Base-by-base conservation (phyloP, 2,329 filamentous ascomycete genomes). In the Ceratocystis eucalypticola region DNA sequence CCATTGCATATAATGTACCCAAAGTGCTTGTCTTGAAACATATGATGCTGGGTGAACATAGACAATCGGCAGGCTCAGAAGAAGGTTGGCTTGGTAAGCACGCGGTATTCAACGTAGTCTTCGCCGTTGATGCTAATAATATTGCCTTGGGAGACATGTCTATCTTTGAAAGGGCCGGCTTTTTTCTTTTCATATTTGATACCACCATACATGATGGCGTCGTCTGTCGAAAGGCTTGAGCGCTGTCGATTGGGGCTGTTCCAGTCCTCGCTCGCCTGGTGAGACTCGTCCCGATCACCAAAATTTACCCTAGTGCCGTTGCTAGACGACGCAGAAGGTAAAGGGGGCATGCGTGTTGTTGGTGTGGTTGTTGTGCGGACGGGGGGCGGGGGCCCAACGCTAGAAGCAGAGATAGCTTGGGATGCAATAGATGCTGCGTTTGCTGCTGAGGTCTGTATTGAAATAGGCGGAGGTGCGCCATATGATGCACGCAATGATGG, bases 101-200 rank as follows among this genome's bases (percentile, higher is more conserved):
- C 82, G 1, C 84, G 80, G 69, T 87, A 87, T 72, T 87, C 84
- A 44, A 87, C 83, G 68, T 84, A 87, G 69, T 87, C 84, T 71
- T 87, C 84, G 25, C 84, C 84, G 68, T 87, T 83, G 68, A 87
- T 87, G 61, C 76, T 85, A 70, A 87, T 80, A 25, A 87, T 83
- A 8, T 80, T 80, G 4, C 84, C 82, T 68, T 83, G 79, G 61
- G 82, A 84, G 37, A 85, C 83, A n/a, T 86, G 79, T 72, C 85
- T 85, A 28, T 84, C 84, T 69, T 80, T 77, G 68, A 87, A 86
- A 0, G 83, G 83, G 0, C 84, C 84, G 3, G 74, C 84, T 41
- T 78, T 73, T 74, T 85, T 86, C 65, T 83, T 80, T 73, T 85
- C 82, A 69, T 87, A 87, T 72, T 83, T 85, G 71, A 85, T 75